Evolutionary conservation across 192 early-diverging fungal species (phyloP).

Genomic region (Geranomyces michiganensis): DNA sequence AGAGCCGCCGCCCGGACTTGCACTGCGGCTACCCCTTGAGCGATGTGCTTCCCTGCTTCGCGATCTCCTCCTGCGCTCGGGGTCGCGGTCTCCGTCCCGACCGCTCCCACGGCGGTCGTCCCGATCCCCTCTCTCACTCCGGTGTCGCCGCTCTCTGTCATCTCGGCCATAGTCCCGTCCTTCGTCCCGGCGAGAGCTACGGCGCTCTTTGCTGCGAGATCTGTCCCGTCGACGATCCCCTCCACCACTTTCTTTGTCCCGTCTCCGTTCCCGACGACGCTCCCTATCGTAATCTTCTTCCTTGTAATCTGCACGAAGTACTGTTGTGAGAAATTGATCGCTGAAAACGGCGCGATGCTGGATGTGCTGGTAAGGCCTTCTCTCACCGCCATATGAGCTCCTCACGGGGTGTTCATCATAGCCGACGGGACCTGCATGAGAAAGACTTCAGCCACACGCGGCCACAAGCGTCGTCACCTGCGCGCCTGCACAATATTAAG

Average conservation of each 20-base stretch:
- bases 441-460: too few species aligned
- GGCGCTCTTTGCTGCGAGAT: slow-evolving; percentile 17
- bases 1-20: slow-evolving; percentile 23
- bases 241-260: slow-evolving; percentile 22
- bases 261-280: slow-evolving; percentile 24
- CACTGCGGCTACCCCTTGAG: slow-evolving; percentile 16
- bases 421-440: too few species aligned
- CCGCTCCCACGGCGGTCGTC: slow-evolving; percentile 51
- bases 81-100: slow-evolving; percentile 52
- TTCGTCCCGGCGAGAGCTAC: slow-evolving; percentile 17
- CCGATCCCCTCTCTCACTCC: slow-evolving; percentile 46
- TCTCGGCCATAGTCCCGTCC: slow-evolving; percentile 33
- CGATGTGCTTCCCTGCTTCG: slow-evolving; percentile 30
- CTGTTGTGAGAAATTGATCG: too few species aligned
- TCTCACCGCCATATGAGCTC: too few species aligned
- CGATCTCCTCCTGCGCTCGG: slow-evolving; percentile 34
- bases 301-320: not conserved
- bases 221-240: slow-evolving; percentile 10
- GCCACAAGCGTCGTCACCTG: too few species aligned
- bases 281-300: slow-evolving; percentile 26
- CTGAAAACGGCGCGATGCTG: too few species aligned
- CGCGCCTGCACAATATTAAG: too few species aligned
- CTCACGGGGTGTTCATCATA: too few species aligned
- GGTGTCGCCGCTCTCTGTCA: slow-evolving; percentile 43
- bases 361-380: too few species aligned